Evolutionary conservation across 495 filamentous ascomycete species (phyloP), one percentile per base, ranked within the genome.

Genomic region (Apiosordaria backusii): DNA sequence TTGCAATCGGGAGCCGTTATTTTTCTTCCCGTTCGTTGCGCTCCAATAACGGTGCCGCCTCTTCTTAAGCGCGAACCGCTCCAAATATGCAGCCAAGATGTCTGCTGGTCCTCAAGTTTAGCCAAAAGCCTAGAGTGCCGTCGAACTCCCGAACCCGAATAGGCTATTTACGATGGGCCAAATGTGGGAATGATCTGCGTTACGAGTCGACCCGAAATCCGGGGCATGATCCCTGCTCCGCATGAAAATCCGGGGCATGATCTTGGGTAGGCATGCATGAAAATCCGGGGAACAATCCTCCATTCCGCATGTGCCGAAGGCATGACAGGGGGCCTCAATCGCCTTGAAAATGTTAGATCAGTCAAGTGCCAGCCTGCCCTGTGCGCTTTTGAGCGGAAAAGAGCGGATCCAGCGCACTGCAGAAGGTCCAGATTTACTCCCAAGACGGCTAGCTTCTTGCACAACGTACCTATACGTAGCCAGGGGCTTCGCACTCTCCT

Each of bases 231-330:
- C 40, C 60, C 57, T 59, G 57, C 13, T 59, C 52, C 27, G 35
- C 35, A 13, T 40, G 50, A 55, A 45, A 64, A 64, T 64, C 62
- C 53, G 62, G 62, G 62, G 62, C 22, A 10, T 40, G 55, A 15
- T 26, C 24, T 57, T 23, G 62, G 52, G n/a, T 21, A 58, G 2
- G 6, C 23, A 24, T 60, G 40, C 18, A 27, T 59, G 59, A 55
- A 57, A 67, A 67, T 60, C 65, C 65, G 65, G 65, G 65, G 60
- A 62, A 67, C 15, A 29, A 58, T 53, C 50, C 29, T 62, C 58
- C 59, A 67, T 26, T 23, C 10, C 1, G 16, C 7, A 55, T 7
- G 21, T 10, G 24, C 6, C 18, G 21, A 3, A 53, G 19, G 23
- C 35, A 29, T 23, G 9, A 23, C 58, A 26, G 27, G 15, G n/a